Base-by-base conservation (phyloP, 1,284 basidiomycete genomes). In the Ustilago vetiveriae region DNA sequence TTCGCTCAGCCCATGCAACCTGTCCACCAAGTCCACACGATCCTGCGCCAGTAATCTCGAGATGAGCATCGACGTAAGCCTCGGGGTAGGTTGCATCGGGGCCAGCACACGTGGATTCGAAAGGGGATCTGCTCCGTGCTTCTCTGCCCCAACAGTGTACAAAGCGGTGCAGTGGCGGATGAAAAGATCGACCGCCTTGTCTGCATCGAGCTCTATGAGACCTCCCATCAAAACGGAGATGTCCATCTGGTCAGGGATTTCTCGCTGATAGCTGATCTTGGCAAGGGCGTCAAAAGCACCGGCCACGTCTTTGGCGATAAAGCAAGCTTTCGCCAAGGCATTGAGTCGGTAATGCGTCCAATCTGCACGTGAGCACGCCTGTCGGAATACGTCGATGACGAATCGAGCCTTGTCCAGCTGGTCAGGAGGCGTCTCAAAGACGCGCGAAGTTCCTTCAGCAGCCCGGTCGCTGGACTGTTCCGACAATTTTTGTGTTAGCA, bases 321-420 rank as follows among this genome's bases (percentile, higher is more conserved):
- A 70, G 35, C 53, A 59, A 6, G 56, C 60, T 9, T 23, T 21
- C 3, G 67, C 67, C 21, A 70, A 36, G 23, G 67, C 45, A 3
- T 53, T 65, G 21, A 70, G 49, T 21, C 47, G 38, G 33, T 60
- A 70, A 29, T 70, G 67, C n/a, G 52, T 65, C 67, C 67, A 70
- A 21, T 65, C 56, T 21, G 50, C 16, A 4, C 60, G 35, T 2
- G 56, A 44, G 8, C 48, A 54, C 6, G 67, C 37, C 16, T 49
- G 23, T 33, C 38, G 50, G 35, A 65, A 70, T 2, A 57, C 49
- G 17, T 60, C 52, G 21, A 65, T 56, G 30, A 65, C 53, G 21
- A 65, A 65, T 2, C 24, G 30, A 16, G 67, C 67, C 42, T 56
- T 56, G 16, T 51, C 19, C 7, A 39, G 38, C 40, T 38, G 49